Base-by-base conservation (phyloP, 2,329 filamentous ascomycete genomes). In the Cordyceps cicadae region DNA sequence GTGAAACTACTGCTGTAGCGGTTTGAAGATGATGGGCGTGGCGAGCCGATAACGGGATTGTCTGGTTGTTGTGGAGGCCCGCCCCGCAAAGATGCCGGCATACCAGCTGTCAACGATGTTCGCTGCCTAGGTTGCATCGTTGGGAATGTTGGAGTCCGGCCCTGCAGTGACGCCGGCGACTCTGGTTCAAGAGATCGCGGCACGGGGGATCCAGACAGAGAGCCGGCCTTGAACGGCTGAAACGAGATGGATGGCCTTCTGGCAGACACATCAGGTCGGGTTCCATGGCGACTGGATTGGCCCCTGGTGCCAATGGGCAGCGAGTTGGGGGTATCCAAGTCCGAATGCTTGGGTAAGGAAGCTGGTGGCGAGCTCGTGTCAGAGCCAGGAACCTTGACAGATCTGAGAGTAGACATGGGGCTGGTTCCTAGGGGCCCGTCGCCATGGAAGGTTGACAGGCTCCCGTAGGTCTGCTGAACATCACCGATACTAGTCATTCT, bases 1-100 rank as follows among this genome's bases (percentile, higher is more conserved):
- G 88, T 89, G 69, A 99, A 99, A 69, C 92, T 96, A 73, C 93
- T 97, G 72, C 91, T 96, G 71, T 95, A 97, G 52, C 90, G 86
- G 63, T 86, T 87, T n/a, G 89, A 86, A 0, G 88, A 85, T 9
- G 85, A 81, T 5, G 90, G 90, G 63, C 88, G 89, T 2, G 93
- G 92, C 8, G 92, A 96, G 60, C 88, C 85, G 6, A 87, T 86
- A 60, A 84, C 77, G 8, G 90, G 86, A 41, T 84, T 85, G 11
- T 88, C 81, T 0, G 81, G 85, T 59, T 84, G 81, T 15, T 82
- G 76, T 7, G 84, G 75, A 5, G 88, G 86, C 0, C 81, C 86
- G 9, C 87, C 85, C 59, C 89, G 81, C 8, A 92, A 75, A 1
- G 87, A 89, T 45, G 88, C 83, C 46, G 90, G 87, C 77, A 90